Percentiles rank a stretch among this genome's conserved stretches.
Evolutionary conservation across 495 filamentous ascomycete genomes (phyloP).

Genomic region (Cladorrhinum samala): DNA sequence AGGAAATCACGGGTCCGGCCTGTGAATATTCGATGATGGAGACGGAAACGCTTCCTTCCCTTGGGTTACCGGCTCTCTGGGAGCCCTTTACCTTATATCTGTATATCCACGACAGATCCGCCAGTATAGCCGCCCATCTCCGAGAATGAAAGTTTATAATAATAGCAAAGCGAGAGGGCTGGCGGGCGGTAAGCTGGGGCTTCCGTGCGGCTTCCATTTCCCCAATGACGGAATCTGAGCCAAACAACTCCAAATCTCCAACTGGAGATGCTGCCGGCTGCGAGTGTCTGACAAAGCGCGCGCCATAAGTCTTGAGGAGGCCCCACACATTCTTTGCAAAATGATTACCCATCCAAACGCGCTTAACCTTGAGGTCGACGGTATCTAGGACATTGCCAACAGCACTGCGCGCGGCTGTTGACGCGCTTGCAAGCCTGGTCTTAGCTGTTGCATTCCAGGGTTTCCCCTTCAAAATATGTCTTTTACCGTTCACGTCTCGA

Average conservation of each 20-base stretch:
- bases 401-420: slow-evolving; percentile 25
- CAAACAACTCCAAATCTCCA: background rate
- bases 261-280: background rate
- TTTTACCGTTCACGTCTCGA: background rate
- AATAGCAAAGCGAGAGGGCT: slow-evolving; percentile 5
- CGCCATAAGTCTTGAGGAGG: slow-evolving; percentile 7
- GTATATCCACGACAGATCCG: background rate
- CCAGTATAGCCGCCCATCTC: background rate
- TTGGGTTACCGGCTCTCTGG: background rate
- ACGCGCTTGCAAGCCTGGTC: slow-evolving; percentile 22
- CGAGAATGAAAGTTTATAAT: background rate
- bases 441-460: slow-evolving; percentile 16
- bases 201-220: slow-evolving; percentile 14
- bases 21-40: background rate
- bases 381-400: slow-evolving; percentile 10
- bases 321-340: too few relatives aligned
- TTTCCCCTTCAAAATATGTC: slow-evolving; percentile 4
- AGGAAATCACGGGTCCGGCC: slow-evolving; percentile 12
- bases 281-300: slow-evolving; percentile 9
- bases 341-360: too few relatives aligned
- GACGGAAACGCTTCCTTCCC: background rate
- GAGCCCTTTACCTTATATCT: background rate
- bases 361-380: slow-evolving; percentile 9
- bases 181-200: slow-evolving; percentile 3
- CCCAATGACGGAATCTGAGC: background rate